Base-by-base conservation (phyloP, 192 early-diverging fungal species). In the Podila epicladia region DNA sequence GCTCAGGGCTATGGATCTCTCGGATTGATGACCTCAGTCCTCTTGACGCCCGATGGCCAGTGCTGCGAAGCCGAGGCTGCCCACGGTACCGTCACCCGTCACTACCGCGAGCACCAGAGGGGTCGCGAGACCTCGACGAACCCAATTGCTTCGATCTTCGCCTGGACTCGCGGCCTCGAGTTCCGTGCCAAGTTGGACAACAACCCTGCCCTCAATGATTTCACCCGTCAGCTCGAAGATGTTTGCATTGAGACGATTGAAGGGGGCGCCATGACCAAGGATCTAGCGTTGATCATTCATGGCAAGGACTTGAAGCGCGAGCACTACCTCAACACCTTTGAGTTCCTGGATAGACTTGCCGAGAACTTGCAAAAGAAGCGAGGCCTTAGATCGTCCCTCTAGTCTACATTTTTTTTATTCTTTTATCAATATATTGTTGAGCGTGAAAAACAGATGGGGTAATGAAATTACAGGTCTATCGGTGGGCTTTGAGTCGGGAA, bases 1-100 rank as follows among this genome's bases (percentile, higher is more conserved):
- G 97, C 97, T n/a, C 97, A 99, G 84, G 97, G 97, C 64, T 97
- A 92, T 68, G 97, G 97, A 49, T 94, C 92, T 24, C 90, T 98
- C 19, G 97, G 95, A 24, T 84, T 99, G 69, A 99, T 99, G 97
- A 97, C 97, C 60, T 99, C 97, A 28, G 94, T 97, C 58, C 91
- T 99, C 51, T 87, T 95, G 31, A 95, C 97, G 32, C 96, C 96
- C 62, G 97, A 97, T 83, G 95, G 94, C 49, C 90, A 92, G 80
- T 96, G 97, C 49, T 86, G 89, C 64, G 97, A 99, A 82, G 93
- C 95, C 63, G 97, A 99, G 82, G 97, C 97, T 45, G 97, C 97
- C 37, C 97, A 99, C 85, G 97, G 97, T 71, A 97, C 97, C 24
- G 97, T 98, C 58, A 97, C 96, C 24, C 92, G 96, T 58, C 96